Percentiles rank a stretch among this genome's conserved stretches.
Conservation (phyloP, 2,329 filamentous ascomycete genomes). For the Mycosphaerella arachidis region DNA sequence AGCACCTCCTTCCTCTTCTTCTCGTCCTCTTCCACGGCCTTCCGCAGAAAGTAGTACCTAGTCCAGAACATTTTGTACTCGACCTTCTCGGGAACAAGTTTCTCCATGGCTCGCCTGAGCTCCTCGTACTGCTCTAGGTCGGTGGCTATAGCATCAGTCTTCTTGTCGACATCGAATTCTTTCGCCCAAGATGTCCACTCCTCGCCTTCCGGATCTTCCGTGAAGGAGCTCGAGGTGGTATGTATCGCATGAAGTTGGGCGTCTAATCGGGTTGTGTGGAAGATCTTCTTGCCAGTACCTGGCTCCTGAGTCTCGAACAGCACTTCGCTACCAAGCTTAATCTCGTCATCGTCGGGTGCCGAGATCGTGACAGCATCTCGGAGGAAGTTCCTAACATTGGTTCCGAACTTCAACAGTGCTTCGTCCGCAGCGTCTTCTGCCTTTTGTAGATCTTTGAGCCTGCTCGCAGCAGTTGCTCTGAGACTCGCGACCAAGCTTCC, state of each 20-base stretch:
- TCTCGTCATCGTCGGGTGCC: slow-evolving; percentile 54
- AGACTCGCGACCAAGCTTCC: slow-evolving; percentile 71
- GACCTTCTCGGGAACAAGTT: slow-evolving; percentile 87
- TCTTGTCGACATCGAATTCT: slow-evolving; percentile 73
- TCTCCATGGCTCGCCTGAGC: slow-evolving; percentile 85
- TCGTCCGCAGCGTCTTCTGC: slow-evolving; percentile 97
- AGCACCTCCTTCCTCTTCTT: slow-evolving; percentile 80
- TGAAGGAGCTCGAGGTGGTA: slow-evolving; percentile 74
- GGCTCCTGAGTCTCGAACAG: slow-evolving; percentile 93
- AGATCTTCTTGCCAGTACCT: slow-evolving; percentile 78
- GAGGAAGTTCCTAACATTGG: slow-evolving; percentile 83
- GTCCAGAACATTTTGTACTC: slow-evolving; percentile 88
- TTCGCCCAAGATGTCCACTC: slow-evolving; percentile 72
- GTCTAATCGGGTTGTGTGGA: slow-evolving; percentile 90
- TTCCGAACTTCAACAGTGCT: slow-evolving; percentile 84
- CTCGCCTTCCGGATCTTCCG: slow-evolving; percentile 65
- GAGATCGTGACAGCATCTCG: slow-evolving; percentile 85
- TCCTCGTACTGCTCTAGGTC: slow-evolving; percentile 86
- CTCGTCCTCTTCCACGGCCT: slow-evolving; percentile 91
- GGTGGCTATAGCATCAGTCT: slow-evolving; percentile 75
- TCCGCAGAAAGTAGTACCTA: slow-evolving; percentile 89
- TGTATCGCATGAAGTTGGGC: slow-evolving; percentile 95
- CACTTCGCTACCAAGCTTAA: slow-evolving; percentile 51
- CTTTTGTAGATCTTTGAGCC: slow-evolving; percentile 80
- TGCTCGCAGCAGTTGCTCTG: slow-evolving; percentile 35